Base-by-base conservation (phyloP, 2,329 filamentous ascomycete genomes). In the Curvularia verruculosa region DNA sequence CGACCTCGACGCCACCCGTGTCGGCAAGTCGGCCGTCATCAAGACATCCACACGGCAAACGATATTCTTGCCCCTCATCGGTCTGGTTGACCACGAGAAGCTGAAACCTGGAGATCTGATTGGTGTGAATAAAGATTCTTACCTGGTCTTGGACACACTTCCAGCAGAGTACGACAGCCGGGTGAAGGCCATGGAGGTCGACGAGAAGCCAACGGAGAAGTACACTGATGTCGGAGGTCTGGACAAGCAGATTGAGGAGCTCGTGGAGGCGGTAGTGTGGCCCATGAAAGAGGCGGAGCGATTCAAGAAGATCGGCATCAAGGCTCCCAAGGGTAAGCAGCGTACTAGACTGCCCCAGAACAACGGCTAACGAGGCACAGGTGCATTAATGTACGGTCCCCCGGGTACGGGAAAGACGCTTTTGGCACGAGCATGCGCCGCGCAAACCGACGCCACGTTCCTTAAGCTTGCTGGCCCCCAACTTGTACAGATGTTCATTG, bases 231-330 rank as follows among this genome's bases (percentile, higher is more conserved):
- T 99, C 13, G 95, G 95, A 80, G 95, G 95, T 49, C 79, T 99
- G 70, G 93, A 97, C 80, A 99, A 99, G 82, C 95, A 99, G 83
- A 99, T 99, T 74, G 94, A 97, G 78, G 96, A 99, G 81, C 85
- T 99, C 52, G 93, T 99, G 8, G 95, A 99, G 81, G 95, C 95
- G 54, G 95, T 99, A 48, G 95, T 99, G 28, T 98, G 94, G 94
- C 95, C 95, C 1, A 99, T 99, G 95, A 98, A 98, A 85, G 94
- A 99, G 81, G 93, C 95, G 1, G 96, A 99, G 70, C 87, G 94
- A 19, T 99, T 99, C 83, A 98, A 97, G 85, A 98, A 97, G 85
- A 97, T 99, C 72, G 95, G 95, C 68, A 99, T 99, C 84, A 99
- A 99, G 82, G 94, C 95, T 39, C 95, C 95, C 13, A 99, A 99